Evolutionary conservation across 2,329 filamentous ascomycete genomes (phyloP).

Genomic region (Fulvia fulva): DNA sequence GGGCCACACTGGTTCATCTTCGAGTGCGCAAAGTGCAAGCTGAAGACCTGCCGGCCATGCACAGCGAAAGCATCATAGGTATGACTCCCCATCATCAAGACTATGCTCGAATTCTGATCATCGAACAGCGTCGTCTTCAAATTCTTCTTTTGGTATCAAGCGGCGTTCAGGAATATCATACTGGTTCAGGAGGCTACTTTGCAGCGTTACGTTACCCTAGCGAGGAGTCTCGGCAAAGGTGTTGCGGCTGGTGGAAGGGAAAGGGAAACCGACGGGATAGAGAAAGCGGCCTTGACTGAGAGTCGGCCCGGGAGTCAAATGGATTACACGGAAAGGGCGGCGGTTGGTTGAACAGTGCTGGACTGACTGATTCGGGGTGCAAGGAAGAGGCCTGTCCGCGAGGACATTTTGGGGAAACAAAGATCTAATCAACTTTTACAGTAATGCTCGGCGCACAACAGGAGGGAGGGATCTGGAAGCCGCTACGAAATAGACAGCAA

Average conservation of each 20-base stretch:
- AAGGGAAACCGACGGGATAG: not conserved
- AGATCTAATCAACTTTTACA: slow-evolving; percentile 1
- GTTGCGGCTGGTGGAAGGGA: too few relatives aligned
- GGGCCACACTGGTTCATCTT: slow-evolving; percentile 50
- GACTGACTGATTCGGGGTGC: not conserved
- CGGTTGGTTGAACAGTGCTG: not conserved
- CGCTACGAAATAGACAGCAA: not conserved
- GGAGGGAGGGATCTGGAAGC: not conserved
- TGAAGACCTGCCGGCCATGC: slow-evolving; percentile 49
- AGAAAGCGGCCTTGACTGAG: slow-evolving; percentile 6
- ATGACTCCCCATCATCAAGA: not conserved
- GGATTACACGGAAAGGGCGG: slow-evolving; percentile 1
- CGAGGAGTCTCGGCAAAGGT: slow-evolving; percentile 26
- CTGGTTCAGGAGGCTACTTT: slow-evolving; percentile 21
- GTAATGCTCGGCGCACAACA: not conserved
- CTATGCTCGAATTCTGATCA: not conserved
- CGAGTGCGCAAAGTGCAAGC: slow-evolving; percentile 49
- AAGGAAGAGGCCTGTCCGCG: slow-evolving; percentile 21
- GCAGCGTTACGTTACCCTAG: slow-evolving; percentile 28
- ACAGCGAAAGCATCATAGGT: slow-evolving; percentile 39
- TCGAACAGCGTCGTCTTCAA: not conserved
- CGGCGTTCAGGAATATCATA: slow-evolving; percentile 6
- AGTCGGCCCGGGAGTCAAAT: slow-evolving; percentile 8
- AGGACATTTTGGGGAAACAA: slow-evolving; percentile 15
- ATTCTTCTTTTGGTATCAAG: not conserved